Percentiles rank a stretch among this genome's conserved stretches.
Conservation (phyloP, 2,329 filamentous ascomycete species). For the Fusarium sp. region DNA sequence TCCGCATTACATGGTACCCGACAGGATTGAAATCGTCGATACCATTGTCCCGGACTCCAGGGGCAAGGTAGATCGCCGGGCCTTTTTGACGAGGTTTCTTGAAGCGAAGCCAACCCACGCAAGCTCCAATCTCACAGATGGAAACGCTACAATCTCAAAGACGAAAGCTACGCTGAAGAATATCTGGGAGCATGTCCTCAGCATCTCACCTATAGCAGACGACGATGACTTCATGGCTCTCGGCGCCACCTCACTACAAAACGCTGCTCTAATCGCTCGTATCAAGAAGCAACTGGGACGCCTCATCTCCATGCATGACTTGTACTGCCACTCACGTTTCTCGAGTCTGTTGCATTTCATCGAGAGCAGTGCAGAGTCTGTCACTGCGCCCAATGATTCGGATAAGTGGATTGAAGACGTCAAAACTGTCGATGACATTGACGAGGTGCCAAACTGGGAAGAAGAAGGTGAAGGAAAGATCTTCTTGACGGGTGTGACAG, state of each 20-base stretch:
- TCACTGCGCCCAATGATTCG: constrained; percentile 6
- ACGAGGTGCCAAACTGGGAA: not conserved
- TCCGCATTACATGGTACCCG: constrained; percentile 5
- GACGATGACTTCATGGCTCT: constrained; percentile 10
- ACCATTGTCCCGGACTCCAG: not conserved
- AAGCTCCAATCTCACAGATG: not conserved
- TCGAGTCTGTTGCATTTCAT: not conserved
- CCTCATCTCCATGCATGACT: constrained; percentile 14
- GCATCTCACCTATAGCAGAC: not conserved
- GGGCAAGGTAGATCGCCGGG: constrained; percentile 4
- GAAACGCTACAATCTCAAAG: not conserved
- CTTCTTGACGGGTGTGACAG: constrained; percentile 12
- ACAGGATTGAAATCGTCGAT: not conserved
- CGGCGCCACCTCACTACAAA: constrained; percentile 9
- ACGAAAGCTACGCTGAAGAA: not conserved
- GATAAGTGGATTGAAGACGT: constrained; percentile 13
- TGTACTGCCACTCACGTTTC: constrained; percentile 8
- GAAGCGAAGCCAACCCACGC: accelerated
- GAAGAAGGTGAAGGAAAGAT: not conserved
- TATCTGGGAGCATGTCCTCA: not conserved
- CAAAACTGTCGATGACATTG: constrained; percentile 1
- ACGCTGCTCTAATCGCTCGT: constrained; percentile 9
- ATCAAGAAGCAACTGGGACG: constrained; percentile 2
- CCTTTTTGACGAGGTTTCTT: not conserved
- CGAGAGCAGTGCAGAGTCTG: not conserved